These are phyloP conservation scores for Lathyrus sativus DNA, from an alignment of 306 rosid genomes.

Conservation along the genomic window DNA sequence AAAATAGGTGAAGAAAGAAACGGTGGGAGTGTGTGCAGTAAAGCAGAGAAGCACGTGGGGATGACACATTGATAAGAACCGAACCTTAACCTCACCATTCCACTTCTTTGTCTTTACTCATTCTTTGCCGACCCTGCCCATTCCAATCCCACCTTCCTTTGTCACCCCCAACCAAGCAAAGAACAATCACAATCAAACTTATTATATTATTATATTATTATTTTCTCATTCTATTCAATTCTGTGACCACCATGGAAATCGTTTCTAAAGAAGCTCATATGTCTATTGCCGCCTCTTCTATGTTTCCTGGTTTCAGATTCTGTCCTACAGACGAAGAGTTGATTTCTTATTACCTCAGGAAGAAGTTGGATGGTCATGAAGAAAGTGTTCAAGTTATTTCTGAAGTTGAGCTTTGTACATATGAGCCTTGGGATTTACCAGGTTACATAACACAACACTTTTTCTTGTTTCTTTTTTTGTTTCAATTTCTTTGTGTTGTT, in stretches of 20 bases:
- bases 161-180: slow-evolving; percentile 35
- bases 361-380: slow-evolving; percentile 64
- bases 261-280: slow-evolving; percentile 60
- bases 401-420: slow-evolving; percentile 78
- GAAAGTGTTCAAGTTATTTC: slow-evolving; percentile 73
- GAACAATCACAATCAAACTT: slow-evolving; percentile 2
- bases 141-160: slow-evolving; percentile 16
- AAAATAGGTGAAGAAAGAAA: slow-evolving; percentile 8
- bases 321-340: slow-evolving; percentile 92
- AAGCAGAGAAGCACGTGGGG: slow-evolving; percentile 19
- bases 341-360: slow-evolving; percentile 74
- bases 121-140: slow-evolving; percentile 38
- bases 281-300: slow-evolving; percentile 65
- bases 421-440: slow-evolving; percentile 94
- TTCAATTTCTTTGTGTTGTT: neutral
- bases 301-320: slow-evolving; percentile 96
- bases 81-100: slow-evolving; percentile 15
- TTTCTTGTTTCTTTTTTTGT: neutral
- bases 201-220: neutral
- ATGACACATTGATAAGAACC: slow-evolving; percentile 34
- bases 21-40: slow-evolving; percentile 8
- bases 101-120: slow-evolving; percentile 21
- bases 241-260: slow-evolving; percentile 22
- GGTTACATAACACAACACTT: slow-evolving; percentile 39
- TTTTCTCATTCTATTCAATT: too few species aligned